A percentile compares a stretch with the other conserved stretches of the same genome.
Conservation (phyloP, 371 early-diverging fungal species). For the Apophysomyces trapeziformis region DNA sequence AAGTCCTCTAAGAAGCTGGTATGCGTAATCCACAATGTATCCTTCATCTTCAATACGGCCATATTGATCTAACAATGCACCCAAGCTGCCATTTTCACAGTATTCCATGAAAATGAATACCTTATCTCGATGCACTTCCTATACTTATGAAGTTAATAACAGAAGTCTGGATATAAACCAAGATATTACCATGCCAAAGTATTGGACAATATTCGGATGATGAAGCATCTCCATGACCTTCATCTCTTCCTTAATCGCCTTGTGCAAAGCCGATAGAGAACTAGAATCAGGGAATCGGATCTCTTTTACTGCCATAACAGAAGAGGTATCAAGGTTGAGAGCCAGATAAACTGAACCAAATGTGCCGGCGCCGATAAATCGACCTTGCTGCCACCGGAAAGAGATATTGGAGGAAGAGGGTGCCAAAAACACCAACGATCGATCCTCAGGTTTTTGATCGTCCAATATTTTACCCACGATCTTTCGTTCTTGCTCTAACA, state of each 20-base stretch:
- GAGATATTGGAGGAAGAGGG: conserved; percentile 76
- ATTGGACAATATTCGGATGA: conserved; percentile 90
- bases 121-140: conserved; percentile 90
- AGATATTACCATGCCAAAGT: conserved; percentile 73
- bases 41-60: conserved; percentile 80
- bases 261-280: conserved; percentile 67
- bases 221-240: conserved; percentile 86
- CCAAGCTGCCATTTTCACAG: conserved; percentile 84
- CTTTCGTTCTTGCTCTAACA: conserved; percentile 59
- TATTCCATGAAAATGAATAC: conserved; percentile 96
- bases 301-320: conserved; percentile 92
- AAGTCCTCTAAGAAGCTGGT: conserved; percentile 89
- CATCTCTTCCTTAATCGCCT: conserved; percentile 89
- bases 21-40: conserved; percentile 75
- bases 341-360: conserved; percentile 88
- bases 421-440: conserved; percentile 76
- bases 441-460: conserved; percentile 77
- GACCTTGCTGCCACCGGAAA: conserved; percentile 87
- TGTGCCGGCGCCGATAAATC: conserved; percentile 87
- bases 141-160: not conserved
- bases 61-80: conserved; percentile 76
- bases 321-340: conserved; percentile 85
- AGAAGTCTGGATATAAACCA: not conserved
- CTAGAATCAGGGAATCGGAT: conserved; percentile 86
- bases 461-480: conserved; percentile 82